Base-by-base conservation (phyloP, 2,329 filamentous ascomycete genomes). In the Ophiosphaerella narmari region DNA sequence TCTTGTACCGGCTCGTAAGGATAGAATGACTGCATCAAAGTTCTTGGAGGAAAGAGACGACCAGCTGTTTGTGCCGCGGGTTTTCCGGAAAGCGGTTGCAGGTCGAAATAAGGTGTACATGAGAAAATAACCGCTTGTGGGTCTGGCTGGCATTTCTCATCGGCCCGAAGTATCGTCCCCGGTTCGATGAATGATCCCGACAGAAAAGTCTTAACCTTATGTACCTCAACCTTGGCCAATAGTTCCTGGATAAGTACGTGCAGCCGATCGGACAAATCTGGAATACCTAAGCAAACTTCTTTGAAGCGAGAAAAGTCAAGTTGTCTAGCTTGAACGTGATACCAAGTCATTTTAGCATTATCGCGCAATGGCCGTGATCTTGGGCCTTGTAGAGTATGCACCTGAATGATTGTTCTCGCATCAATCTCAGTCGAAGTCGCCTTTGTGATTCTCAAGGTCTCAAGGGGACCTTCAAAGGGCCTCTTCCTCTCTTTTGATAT, bases 121-220 rank as follows among this genome's bases (percentile, higher is more conserved):
- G 61, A 64, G 51, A 70, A 71, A 6, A 67, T 70, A 37, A 62
- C 63, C 1, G 61, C 63, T 12, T 59, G 43, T 23, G 60, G 43
- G 21, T 66, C 60, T 0, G 55, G 5, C 33, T 53, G 48, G 7
- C 59, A 35, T 7, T 39, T 52, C 26, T 67, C 63, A 31, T 71
- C 68, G 5, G 49, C 65, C 39, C 68, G 59, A 11, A 71, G 32
- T 8, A 71, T 63, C 3, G 67, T 68, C 7, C 69, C 69, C 7
- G 67, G 66, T 40, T 71, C 66, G n/a, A 71, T 63, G 43, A 67
- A 72, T 51, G 63, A 61, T 5, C 69, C 69, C 7, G 54, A 57
- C 3, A 65, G 21, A 21, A 59, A 67, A 9, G 52, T 41, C 33
- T 65, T 67, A 8, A 63, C 45, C 9, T 61, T 65, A 7, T 70